Base-by-base conservation (phyloP, 163 green algal species). In the Picocystis sp. region DNA sequence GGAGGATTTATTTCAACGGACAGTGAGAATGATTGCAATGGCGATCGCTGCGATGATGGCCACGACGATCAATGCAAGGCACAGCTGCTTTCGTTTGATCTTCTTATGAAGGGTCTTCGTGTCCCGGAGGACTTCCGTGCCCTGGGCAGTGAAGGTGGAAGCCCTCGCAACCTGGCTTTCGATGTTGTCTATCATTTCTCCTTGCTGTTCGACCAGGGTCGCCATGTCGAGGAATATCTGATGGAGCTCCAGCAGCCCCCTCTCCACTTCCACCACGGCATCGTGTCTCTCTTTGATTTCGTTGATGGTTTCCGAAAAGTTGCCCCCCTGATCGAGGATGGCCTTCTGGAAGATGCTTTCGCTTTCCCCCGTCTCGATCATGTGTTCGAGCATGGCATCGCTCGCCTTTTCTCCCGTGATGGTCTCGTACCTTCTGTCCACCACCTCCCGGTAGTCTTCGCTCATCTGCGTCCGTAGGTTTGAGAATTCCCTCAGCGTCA, bases 281-380 rank as follows among this genome's bases (percentile, higher is more conserved):
- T 58, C 45, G 35, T 61, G 54, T 19, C 60, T 50, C 41, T 67
- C 47, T 45, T 60, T 33, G 8, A 67, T 63, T 34, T 67, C 47
- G 2, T 41, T 41, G 45, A 67, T 43, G 19, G 49, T 56, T 19
- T 63, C 55, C 15, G 53, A 47, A 9, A 62, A 55, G 45, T 58
- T 22, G 41, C 8, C 41, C 34, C 35, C 51, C 43, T 21, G 22
- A 64, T 45, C 3, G 57, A 94, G 58, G 34, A 99, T 94, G 34
- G 90, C 90, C 55, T 87, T 88, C 48, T 94, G 81, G 63, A 97
- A 98, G 47, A 98, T 90, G 47, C 65, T 86, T 66, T 98, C 90
- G 14, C 69, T 80, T 63, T 97, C 81, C n/a, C 90, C 90, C 0
- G 65, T 92, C 52, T 97, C 88, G 33, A 99, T 94, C 64, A 99